phyloP scores from a whole-genome alignment of 164 flowering plant genomes.

The Nymphaea colorata region DNA sequence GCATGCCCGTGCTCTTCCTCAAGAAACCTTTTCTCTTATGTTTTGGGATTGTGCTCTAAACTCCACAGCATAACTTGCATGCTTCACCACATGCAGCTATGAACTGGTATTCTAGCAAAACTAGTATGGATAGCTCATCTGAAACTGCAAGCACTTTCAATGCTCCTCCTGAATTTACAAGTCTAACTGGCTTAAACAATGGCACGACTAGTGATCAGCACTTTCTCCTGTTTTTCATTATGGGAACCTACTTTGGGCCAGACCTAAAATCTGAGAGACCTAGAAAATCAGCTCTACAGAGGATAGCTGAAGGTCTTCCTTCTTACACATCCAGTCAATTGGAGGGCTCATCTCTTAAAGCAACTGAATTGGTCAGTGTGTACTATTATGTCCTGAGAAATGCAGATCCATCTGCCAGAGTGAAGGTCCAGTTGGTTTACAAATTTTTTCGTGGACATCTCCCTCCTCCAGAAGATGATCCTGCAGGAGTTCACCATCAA shows the following conservation, averaged over 20 bases:
- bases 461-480: conserved; percentile 6
- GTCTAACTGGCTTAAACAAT: conserved; percentile 1
- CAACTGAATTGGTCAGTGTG: conserved; percentile 22
- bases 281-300: conserved; percentile 31
- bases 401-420: conserved; percentile 24
- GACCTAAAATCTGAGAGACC: conserved; percentile 28
- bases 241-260: conserved; percentile 53
- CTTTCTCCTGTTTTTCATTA: conserved; percentile 38
- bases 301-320: conserved; percentile 31
- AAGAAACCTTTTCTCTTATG: no score
- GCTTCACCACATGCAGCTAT: neutral
- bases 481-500: conserved; percentile 12
- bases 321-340: conserved; percentile 28
- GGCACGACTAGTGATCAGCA: conserved; percentile 26
- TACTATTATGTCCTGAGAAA: conserved; percentile 33
- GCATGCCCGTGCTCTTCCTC: no score
- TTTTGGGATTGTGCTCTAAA: no score
- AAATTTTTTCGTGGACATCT: conserved; percentile 28
- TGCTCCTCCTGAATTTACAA: neutral
- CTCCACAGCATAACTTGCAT: no score
- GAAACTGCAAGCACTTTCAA: conserved; percentile 9
- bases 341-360: conserved; percentile 26
- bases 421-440: conserved; percentile 17
- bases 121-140: conserved; percentile 9
- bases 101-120: neutral